phyloP scores from a whole-genome alignment of 2,329 filamentous ascomycete genomes.

The Beauveria asiatica region DNA sequence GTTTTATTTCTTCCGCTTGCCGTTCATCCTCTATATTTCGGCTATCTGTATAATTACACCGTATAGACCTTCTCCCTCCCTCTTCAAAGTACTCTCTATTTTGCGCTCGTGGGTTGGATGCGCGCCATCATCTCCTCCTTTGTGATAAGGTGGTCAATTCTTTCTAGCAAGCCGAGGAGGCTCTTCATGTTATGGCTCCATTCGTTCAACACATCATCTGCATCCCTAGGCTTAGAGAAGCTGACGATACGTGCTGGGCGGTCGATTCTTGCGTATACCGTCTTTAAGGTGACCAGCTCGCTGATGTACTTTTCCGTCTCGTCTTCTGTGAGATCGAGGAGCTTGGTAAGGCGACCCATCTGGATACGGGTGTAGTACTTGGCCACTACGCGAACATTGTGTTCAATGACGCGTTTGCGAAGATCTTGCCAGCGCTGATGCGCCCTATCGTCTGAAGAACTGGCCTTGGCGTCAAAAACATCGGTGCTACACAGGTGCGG shows the following conservation, averaged over 20 bases:
- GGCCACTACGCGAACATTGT: slow-evolving; percentile 94
- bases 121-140: slow-evolving; percentile 99
- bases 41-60: slow-evolving; percentile 11
- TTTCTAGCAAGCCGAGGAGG: slow-evolving; percentile 72
- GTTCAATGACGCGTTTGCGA: slow-evolving; percentile 96
- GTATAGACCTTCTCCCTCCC: neutral
- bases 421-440: slow-evolving; percentile 86
- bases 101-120: slow-evolving; percentile 59
- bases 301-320: slow-evolving; percentile 99
- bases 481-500: slow-evolving; percentile 82
- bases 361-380: slow-evolving; percentile 98
- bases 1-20: neutral
- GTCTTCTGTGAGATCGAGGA: slow-evolving; percentile 85
- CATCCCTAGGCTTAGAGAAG: slow-evolving; percentile 90
- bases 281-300: slow-evolving; percentile 94
- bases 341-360: slow-evolving; percentile 79
- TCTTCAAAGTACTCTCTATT: slow-evolving; percentile 20
- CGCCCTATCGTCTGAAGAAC: slow-evolving; percentile 69
- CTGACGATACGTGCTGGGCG: slow-evolving; percentile 84
- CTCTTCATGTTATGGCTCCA: slow-evolving; percentile 99
- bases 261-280: slow-evolving; percentile 96
- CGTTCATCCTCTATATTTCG: neutral
- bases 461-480: slow-evolving; percentile 66
- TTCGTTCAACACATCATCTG: slow-evolving; percentile 94
- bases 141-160: slow-evolving; percentile 95